Base-by-base conservation (phyloP, 495 filamentous ascomycete species). In the Cercophora sp. region DNA sequence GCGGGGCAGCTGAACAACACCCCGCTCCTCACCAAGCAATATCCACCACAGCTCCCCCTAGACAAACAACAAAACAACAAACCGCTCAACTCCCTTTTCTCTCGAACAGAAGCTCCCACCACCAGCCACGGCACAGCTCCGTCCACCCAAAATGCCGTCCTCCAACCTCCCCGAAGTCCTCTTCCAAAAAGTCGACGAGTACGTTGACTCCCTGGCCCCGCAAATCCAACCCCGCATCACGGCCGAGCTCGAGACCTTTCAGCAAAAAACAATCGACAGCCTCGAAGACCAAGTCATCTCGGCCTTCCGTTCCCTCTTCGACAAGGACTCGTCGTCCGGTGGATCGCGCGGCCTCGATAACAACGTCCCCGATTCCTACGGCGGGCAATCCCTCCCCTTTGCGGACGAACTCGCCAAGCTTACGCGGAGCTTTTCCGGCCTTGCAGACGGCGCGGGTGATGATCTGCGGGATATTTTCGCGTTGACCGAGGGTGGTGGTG, bases 161-260 rank as follows among this genome's bases (percentile, higher is more conserved):
- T 39, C 42, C 40, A 49, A 42, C 15, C 32, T 69, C 10, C 61
- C 64, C 32, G 66, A 69, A 32, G 59, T 63, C 36, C 24, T 69
- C 19, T 58, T 65, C 51, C 58, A 57, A 27, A 65, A 66, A 44
- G 58, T 69, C 2, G 66, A 69, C 56, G 60, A 66, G 13, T 69
- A 69, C 32, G 62, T 69, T 43, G 66, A 69, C 56, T 67, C 64
- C 4, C 62, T 69, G 10, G 63, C 64, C 13, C 66, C 66, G 9
- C 64, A 67, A 48, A 67, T 69, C 49, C 66, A 67, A 50, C 66
- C 66, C 48, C 66, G 64, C 61, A 67, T 69, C 50, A 24, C 61
- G 11, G 40, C 58, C 22, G 66, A 69, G 52, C 59, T 69, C 41
- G 59, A 67, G 22, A 13, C 46, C 5, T 69, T 69, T 49, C 66